phyloP scores from a whole-genome alignment of 2,329 filamentous ascomycete genomes.

The Orbilia ellipsospora region DNA sequence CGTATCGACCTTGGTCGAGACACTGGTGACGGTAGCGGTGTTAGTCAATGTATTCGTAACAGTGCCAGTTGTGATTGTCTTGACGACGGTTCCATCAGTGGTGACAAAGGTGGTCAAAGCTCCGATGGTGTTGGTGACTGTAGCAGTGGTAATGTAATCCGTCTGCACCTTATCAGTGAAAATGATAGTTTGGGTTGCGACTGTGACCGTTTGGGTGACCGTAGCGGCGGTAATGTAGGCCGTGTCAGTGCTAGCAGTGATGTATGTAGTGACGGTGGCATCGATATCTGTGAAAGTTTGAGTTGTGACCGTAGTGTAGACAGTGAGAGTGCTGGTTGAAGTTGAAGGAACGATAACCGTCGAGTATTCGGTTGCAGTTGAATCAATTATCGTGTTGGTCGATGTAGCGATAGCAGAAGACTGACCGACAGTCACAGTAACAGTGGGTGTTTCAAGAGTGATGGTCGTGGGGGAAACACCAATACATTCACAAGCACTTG shows the following conservation, averaged over 20 bases:
- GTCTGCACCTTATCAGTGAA: slow-evolving; percentile 12
- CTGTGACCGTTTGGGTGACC: slow-evolving; percentile 14
- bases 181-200: slow-evolving; percentile 10
- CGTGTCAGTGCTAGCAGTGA: slow-evolving; percentile 19
- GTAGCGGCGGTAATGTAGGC: slow-evolving; percentile 4
- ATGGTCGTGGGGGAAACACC: slow-evolving; percentile 1
- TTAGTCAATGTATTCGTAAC: slow-evolving; percentile 3
- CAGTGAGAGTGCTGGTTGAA: slow-evolving; percentile 8
- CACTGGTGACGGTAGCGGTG: slow-evolving; percentile 3
- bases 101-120: slow-evolving; percentile 1
- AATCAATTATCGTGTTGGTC: slow-evolving; percentile 11
- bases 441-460: slow-evolving; percentile 12
- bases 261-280: slow-evolving; percentile 5
- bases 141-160: slow-evolving; percentile 1
- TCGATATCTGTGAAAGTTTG: slow-evolving; percentile 21
- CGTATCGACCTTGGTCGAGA: slow-evolving; percentile 4
- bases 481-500: slow-evolving; percentile 19
- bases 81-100: slow-evolving; percentile 8
- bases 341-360: slow-evolving; percentile 2
- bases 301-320: slow-evolving; percentile 21
- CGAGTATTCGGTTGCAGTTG: slow-evolving; percentile 9
- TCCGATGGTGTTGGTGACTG: slow-evolving; percentile 10
- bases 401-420: slow-evolving; percentile 10
- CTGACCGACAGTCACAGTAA: slow-evolving; percentile 1
- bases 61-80: slow-evolving; percentile 13